Evolutionary conservation across 2,329 filamentous ascomycete species (phyloP).

Genomic region (Pleomassaria siparia): DNA sequence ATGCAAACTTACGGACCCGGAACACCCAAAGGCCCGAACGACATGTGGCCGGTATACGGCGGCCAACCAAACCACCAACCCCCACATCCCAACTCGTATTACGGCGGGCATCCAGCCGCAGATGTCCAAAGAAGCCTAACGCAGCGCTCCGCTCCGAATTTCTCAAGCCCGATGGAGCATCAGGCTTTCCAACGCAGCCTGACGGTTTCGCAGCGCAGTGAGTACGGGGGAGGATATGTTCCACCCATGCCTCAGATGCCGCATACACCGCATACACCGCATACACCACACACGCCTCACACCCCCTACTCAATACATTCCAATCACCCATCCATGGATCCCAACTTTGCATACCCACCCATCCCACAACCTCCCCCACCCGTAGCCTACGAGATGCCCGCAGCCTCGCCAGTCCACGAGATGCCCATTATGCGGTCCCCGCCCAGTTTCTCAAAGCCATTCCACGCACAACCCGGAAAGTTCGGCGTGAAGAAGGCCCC

Average conservation of each 20-base stretch:
- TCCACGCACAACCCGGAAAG: constrained; percentile 1
- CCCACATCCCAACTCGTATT: background rate
- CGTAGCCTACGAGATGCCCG: background rate
- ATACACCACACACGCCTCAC: too few species aligned
- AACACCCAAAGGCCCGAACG: background rate
- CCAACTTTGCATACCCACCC: background rate
- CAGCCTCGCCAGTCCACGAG: background rate
- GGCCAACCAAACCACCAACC: background rate
- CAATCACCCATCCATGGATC: too few species aligned
- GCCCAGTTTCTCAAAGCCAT: background rate
- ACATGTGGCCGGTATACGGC: background rate
- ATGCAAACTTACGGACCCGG: background rate
- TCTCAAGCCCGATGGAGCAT: background rate
- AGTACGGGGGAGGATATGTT: too few species aligned
- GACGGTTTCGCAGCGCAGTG: background rate
- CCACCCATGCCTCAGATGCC: too few species aligned
- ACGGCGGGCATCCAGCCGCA: background rate
- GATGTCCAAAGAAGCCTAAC: background rate
- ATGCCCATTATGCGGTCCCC: background rate
- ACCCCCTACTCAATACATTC: too few species aligned
- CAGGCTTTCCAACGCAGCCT: background rate
- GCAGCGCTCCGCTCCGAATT: background rate
- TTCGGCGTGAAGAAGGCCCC: background rate
- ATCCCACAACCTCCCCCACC: background rate
- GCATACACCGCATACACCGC: too few species aligned